Evolutionary conservation across 1,284 basidiomycete species (phyloP).

Genomic region (Heliocybe sulcata): DNA sequence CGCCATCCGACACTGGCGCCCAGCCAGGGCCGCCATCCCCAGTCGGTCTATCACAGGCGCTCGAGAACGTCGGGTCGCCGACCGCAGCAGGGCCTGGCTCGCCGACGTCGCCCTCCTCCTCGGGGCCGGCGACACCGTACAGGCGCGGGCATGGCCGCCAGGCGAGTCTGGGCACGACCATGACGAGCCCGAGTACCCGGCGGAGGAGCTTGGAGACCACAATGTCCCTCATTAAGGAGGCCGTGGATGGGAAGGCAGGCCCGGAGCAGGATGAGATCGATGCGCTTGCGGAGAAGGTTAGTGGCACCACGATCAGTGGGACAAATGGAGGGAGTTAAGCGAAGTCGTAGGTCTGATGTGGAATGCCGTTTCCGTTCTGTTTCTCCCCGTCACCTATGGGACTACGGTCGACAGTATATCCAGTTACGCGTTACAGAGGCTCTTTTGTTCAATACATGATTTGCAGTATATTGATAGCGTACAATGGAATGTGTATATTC

Average conservation of each 20-base stretch:
- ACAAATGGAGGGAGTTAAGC: constrained; percentile 2
- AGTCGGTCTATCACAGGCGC: constrained; percentile 42
- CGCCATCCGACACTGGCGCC: constrained; percentile 40
- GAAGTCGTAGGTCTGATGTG: not conserved
- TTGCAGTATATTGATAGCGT: not conserved
- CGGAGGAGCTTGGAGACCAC: constrained; percentile 93
- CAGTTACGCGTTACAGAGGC: not conserved
- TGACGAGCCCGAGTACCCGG: constrained; percentile 91
- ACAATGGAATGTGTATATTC: constrained; percentile 1
- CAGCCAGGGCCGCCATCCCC: constrained; percentile 43
- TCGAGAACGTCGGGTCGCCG: constrained; percentile 24
- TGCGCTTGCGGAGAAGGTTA: constrained; percentile 12
- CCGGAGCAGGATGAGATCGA: constrained; percentile 11
- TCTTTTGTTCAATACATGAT: not conserved
- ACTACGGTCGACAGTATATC: not conserved
- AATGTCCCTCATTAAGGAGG: constrained; percentile 90
- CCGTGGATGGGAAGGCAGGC: constrained; percentile 60
- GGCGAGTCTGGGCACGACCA: constrained; percentile 92
- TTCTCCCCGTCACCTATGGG: not conserved
- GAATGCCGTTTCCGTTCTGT: not conserved
- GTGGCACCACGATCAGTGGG: constrained; percentile 4
- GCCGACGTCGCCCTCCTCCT: constrained; percentile 22
- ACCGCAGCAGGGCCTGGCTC: constrained; percentile 27
- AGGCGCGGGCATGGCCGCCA: constrained; percentile 80
- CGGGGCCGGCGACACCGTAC: constrained; percentile 40